Base-by-base conservation (phyloP, 2,329 filamentous ascomycete genomes). In the Thelonectria discophora region DNA sequence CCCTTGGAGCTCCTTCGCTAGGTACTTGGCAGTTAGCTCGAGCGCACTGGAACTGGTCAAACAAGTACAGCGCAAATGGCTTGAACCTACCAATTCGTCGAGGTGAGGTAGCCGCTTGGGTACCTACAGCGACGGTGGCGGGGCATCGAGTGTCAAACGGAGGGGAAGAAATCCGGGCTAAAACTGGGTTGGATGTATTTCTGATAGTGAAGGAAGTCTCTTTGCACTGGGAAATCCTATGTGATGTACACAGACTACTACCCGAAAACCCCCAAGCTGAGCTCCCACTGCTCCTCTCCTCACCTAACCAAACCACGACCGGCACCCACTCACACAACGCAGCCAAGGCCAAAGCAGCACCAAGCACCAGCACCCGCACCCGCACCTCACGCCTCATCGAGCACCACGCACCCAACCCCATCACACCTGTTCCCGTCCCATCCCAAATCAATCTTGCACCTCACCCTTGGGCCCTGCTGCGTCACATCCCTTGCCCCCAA, bases 381-480 rank as follows among this genome's bases (percentile, higher is more conserved):
- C 43, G 49, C 60, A 56, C 63, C 50, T 62, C 52, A 46, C 45
- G 39, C 46, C 40, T 52, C 62, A 63, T 60, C 63, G 49, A 58
- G 53, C 58, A 55, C 58, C 57, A 49, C 34, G 53, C 58, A 61
- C 58, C 27, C 53, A 61, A 42, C 63, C 68, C 64, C 68, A 70
- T 67, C 60, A 62, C 52, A 59, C 55, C 65, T 30, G 45, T 47
- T 68, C 66, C 65, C 64, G 58, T 67, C 59, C 63, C 58, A 66
- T 66, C 64, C 63, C 68, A 68, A 58, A 62, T 62, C 57, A 68
- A 65, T 63, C 58, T 60, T 60, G 66, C 60, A 66, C 65, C 59
- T 62, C 60, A 61, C 55, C 60, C 51, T 65, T 67, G 48, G 59
- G 56, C 62, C 69, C 58, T 65, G 60, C 56, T 69, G 68, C 65